A percentile compares a stretch with the other conserved stretches of the same genome.
phyloP scores from a whole-genome alignment of 2,329 filamentous ascomycete species.

The Phyllosticta citriasiana region DNA sequence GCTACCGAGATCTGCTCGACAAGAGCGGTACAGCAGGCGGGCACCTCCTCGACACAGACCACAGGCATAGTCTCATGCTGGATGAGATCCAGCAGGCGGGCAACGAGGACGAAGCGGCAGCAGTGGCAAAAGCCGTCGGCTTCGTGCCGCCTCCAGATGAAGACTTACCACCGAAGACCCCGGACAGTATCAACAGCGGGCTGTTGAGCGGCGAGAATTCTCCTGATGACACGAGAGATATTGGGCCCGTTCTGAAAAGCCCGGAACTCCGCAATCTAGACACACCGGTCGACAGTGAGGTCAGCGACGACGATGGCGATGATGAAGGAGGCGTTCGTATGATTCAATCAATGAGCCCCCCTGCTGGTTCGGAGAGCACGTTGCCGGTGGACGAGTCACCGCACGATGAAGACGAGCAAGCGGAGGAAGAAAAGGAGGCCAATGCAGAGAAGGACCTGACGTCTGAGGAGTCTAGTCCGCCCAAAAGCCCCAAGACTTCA shows the following conservation, averaged over 20 bases:
- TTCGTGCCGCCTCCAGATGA: constrained; percentile 23
- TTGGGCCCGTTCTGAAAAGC: constrained; percentile 30
- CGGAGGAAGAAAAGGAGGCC: not conserved
- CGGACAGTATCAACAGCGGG: constrained; percentile 2
- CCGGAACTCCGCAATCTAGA: constrained; percentile 30
- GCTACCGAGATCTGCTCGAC: constrained; percentile 68
- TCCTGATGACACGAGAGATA: constrained; percentile 21
- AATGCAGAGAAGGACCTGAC: not conserved
- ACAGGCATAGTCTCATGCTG: constrained; percentile 35
- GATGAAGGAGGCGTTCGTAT: constrained; percentile 20
- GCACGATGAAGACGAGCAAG: not conserved
- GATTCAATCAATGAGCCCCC: not conserved
- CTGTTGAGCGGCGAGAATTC: constrained; percentile 13
- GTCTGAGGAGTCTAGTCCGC: not conserved
- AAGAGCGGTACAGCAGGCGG: constrained; percentile 45
- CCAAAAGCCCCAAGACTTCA: not conserved
- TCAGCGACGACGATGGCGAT: constrained; percentile 24
- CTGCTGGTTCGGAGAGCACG: not conserved
- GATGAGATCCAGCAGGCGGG: constrained; percentile 23
- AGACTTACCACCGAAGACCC: constrained; percentile 9
- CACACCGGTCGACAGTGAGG: constrained; percentile 28
- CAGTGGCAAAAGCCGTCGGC: constrained; percentile 41
- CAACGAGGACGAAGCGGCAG: constrained; percentile 39
- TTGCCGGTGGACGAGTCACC: not conserved
- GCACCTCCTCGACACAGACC: constrained; percentile 42